Percentiles rank a stretch among this genome's conserved stretches.
phyloP scores from a whole-genome alignment of 345 rosid species.

The Citrus sinensis region DVS_A1.0 CM039161.1:10354001-10354500 shows the following conservation, averaged over 20 bases:
- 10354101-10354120: too few species aligned
- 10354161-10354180: too few species aligned
- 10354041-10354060: too few species aligned
- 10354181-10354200: too few species aligned
- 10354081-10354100: too few species aligned
- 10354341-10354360: not conserved
- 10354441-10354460: not conserved
- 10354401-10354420: not conserved
- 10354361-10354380: not conserved
- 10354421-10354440: not conserved
- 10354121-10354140: too few species aligned
- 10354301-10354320: too few species aligned
- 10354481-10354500: not conserved
- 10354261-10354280: not conserved
- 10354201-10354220: not conserved
- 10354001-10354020: too few species aligned
- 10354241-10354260: too few species aligned
- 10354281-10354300: not conserved
- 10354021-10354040: too few species aligned
- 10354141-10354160: too few species aligned
- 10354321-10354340: not conserved
- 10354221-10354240: not conserved
- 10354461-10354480: constrained; percentile 3
- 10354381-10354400: not conserved
- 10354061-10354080: too few species aligned